These are phyloP conservation scores for Eremothecium coryli DNA, from an alignment of 1,139 yeast species.

Conservation along the genomic window DNA sequence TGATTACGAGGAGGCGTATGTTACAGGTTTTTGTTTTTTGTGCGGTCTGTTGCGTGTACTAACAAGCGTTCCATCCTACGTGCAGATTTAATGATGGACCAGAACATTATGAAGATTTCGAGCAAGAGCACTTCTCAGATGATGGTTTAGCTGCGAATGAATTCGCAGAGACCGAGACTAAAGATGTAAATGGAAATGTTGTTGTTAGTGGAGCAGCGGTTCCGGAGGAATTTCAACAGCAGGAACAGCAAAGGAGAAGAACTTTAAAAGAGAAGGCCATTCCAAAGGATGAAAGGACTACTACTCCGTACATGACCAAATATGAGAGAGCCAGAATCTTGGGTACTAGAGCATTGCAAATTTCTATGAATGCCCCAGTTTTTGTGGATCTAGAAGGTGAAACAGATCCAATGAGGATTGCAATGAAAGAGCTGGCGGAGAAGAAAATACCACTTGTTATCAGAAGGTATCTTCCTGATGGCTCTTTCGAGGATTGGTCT, in stretches of 20 bases:
- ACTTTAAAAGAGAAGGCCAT: constrained; percentile 78
- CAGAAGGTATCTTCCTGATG: constrained; percentile 94
- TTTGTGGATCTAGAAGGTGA: constrained; percentile 97
- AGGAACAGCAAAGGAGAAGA: constrained; percentile 46
- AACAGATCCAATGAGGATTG: constrained; percentile 97
- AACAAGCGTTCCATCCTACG: constrained; percentile 6
- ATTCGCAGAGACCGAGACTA: constrained; percentile 36
- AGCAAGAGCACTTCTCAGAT: constrained; percentile 72
- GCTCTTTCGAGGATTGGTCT: constrained; percentile 97
- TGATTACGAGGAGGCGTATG: constrained; percentile 42
- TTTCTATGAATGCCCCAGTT: constrained; percentile 96
- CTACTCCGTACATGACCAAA: constrained; percentile 98
- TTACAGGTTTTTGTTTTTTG: constrained; percentile 7
- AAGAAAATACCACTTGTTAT: constrained; percentile 91
- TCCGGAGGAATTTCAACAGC: constrained; percentile 40
- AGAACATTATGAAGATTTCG: constrained; percentile 74
- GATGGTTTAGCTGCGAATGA: constrained; percentile 41
- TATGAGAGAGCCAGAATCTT: constrained; percentile 94
- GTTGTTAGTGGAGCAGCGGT: constrained; percentile 62
- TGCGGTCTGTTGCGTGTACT: not conserved
- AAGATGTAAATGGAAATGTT: constrained; percentile 66
- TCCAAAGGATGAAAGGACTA: constrained; percentile 77
- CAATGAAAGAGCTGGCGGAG: constrained; percentile 93
- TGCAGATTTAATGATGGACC: constrained; percentile 59
- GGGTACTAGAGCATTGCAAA: constrained; percentile 94